phyloP scores from a whole-genome alignment of 495 filamentous ascomycete species.

The Hypoxylon subgilvum region DNA sequence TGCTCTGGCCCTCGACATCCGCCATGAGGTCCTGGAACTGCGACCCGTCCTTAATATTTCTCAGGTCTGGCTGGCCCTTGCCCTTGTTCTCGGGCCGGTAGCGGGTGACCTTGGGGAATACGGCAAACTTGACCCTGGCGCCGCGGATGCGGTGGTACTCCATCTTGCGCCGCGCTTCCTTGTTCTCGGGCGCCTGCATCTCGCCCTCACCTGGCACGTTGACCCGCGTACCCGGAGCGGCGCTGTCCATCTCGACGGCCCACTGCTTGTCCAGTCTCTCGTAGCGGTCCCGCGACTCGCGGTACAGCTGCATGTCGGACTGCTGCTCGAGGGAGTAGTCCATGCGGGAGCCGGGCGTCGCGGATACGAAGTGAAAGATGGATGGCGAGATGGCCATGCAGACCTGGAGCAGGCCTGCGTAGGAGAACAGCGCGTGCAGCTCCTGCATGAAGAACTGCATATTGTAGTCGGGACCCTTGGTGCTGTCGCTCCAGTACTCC shows the following conservation, averaged over 20 bases:
- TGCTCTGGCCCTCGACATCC: slow-evolving; percentile 36
- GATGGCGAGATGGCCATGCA: slow-evolving; percentile 51
- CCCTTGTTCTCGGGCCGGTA: slow-evolving; percentile 37
- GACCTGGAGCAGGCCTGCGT: slow-evolving; percentile 52
- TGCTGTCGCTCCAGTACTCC: not conserved
- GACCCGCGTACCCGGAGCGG: not conserved
- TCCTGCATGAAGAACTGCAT: slow-evolving; percentile 48
- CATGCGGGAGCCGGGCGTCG: slow-evolving; percentile 48
- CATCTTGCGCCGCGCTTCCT: slow-evolving; percentile 5
- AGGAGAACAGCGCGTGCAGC: slow-evolving; percentile 51
- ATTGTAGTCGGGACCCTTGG: too few species aligned
- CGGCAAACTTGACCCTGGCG: slow-evolving; percentile 49
- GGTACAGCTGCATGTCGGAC: slow-evolving; percentile 44
- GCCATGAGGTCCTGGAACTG: not conserved
- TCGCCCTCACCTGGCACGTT: not conserved
- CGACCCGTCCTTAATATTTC: too few species aligned
- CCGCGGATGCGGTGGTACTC: slow-evolving; percentile 40
- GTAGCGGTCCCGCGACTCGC: slow-evolving; percentile 34
- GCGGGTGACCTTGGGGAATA: slow-evolving; percentile 48
- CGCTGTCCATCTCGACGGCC: slow-evolving; percentile 1
- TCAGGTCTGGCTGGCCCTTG: not conserved
- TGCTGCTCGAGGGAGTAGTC: slow-evolving; percentile 43
- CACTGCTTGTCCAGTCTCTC: slow-evolving; percentile 20
- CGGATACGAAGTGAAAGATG: slow-evolving; percentile 52
- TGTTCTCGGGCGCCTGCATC: slow-evolving; percentile 9